These are phyloP conservation scores for Chlamydomonas sp. DNA, from an alignment of 139 green algal species.

Conservation along the genomic window DNA sequence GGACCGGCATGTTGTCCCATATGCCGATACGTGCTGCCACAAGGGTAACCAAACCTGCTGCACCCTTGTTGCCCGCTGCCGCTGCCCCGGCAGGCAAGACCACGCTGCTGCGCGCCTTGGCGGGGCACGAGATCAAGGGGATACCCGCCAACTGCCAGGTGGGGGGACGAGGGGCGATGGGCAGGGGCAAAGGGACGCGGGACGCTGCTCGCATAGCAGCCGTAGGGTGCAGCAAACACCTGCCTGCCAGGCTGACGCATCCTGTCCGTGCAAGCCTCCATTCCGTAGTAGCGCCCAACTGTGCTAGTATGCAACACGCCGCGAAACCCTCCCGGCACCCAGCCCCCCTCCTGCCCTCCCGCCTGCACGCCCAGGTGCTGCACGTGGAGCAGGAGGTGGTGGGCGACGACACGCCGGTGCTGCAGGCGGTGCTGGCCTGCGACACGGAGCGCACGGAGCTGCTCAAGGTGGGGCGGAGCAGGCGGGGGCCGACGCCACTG, in stretches of 20 bases:
- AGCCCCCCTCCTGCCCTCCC: not conserved
- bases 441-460: constrained; percentile 82
- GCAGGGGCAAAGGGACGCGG: too few species aligned
- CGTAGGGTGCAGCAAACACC: too few species aligned
- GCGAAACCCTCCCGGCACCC: too few species aligned
- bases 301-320: too few species aligned
- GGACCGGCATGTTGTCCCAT: too few species aligned
- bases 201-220: too few species aligned
- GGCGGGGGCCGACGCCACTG: not conserved
- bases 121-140: constrained; percentile 75
- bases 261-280: too few species aligned
- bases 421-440: constrained; percentile 78
- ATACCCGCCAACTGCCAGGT: constrained; percentile 78
- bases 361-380: constrained; percentile 60
- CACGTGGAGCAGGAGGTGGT: constrained; percentile 92
- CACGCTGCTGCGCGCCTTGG: constrained; percentile 86
- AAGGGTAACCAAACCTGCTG: too few species aligned
- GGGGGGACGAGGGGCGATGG: not conserved
- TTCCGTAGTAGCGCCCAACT: too few species aligned
- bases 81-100: constrained; percentile 77
- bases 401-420: constrained; percentile 75
- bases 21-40: too few species aligned
- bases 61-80: too few species aligned
- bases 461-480: constrained; percentile 45
- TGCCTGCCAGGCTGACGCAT: too few species aligned